Evolutionary conservation across 139 green algal species (phyloP).

Genomic region (Deuterostichococcus epilithicus): DNA sequence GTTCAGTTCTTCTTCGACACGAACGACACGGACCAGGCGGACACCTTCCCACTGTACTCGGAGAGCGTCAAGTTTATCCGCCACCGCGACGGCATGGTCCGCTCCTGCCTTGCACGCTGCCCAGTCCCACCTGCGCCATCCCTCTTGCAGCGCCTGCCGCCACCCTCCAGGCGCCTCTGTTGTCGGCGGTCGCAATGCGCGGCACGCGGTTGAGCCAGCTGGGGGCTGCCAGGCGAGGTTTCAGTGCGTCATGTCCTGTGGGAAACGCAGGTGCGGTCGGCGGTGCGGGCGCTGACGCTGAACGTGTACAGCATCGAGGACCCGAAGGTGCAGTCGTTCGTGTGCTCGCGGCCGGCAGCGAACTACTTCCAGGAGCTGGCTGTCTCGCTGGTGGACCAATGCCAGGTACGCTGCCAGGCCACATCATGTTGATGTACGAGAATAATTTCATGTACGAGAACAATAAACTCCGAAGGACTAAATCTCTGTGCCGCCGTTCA

Average conservation of each 20-base stretch:
- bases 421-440: background rate
- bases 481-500: too few relatives aligned
- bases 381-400: slow-evolving; percentile 62
- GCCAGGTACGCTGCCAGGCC: slow-evolving; percentile 47
- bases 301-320: slow-evolving; percentile 88
- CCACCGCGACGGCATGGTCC: slow-evolving; percentile 69
- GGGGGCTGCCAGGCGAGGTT: too few relatives aligned
- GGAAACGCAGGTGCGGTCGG: slow-evolving; percentile 69
- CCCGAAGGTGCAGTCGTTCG: slow-evolving; percentile 57
- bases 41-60: slow-evolving; percentile 86
- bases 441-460: too few relatives aligned
- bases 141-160: background rate
- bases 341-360: slow-evolving; percentile 47
- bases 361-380: slow-evolving; percentile 67
- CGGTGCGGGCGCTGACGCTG: slow-evolving; percentile 92
- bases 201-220: too few relatives aligned
- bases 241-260: too few relatives aligned
- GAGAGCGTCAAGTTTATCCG: slow-evolving; percentile 87
- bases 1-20: slow-evolving; percentile 90
- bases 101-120: too few relatives aligned
- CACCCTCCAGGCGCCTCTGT: too few relatives aligned
- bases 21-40: background rate
- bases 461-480: too few relatives aligned
- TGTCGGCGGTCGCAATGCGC: too few relatives aligned
- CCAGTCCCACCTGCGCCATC: too few relatives aligned